These are phyloP conservation scores for Solanum chacoense DNA, from an alignment of 305 asterid species.

Conservation along the genomic window DNA sequence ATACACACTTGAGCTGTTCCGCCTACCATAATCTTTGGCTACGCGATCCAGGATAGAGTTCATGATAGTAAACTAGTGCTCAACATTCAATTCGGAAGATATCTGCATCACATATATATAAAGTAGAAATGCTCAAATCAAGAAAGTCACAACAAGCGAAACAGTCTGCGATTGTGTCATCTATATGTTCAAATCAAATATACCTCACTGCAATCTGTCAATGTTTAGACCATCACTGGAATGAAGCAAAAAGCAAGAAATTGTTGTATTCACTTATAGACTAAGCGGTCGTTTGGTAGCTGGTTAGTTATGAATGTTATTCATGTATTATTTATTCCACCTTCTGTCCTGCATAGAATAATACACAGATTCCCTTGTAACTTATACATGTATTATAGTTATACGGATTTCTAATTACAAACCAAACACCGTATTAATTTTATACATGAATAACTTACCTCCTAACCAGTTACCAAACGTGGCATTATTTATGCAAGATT, in stretches of 20 bases:
- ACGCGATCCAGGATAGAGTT: conserved; percentile 24
- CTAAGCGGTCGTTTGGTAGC: background rate
- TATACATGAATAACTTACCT: background rate
- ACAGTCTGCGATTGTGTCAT: background rate
- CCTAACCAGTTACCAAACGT: background rate
- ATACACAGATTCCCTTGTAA: background rate
- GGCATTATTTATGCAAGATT: background rate
- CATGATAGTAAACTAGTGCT: conserved; percentile 7
- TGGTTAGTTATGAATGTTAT: background rate
- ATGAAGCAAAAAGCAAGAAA: background rate
- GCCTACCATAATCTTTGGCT: conserved; percentile 30
- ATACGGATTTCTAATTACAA: background rate
- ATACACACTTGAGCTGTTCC: conserved; percentile 22
- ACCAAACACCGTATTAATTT: background rate
- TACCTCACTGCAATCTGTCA: background rate
- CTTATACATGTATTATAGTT: background rate
- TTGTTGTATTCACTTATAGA: background rate
- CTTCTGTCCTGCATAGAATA: background rate
- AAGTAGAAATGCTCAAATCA: background rate
- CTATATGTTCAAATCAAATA: background rate
- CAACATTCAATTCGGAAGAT: background rate
- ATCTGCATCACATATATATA: background rate
- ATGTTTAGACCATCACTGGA: background rate
- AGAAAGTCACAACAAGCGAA: background rate
- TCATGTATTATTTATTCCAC: background rate